Base-by-base conservation (phyloP, 225 moss, liverwort and hornwort species). In the Pseudisothecium myosuroides region DNA sequence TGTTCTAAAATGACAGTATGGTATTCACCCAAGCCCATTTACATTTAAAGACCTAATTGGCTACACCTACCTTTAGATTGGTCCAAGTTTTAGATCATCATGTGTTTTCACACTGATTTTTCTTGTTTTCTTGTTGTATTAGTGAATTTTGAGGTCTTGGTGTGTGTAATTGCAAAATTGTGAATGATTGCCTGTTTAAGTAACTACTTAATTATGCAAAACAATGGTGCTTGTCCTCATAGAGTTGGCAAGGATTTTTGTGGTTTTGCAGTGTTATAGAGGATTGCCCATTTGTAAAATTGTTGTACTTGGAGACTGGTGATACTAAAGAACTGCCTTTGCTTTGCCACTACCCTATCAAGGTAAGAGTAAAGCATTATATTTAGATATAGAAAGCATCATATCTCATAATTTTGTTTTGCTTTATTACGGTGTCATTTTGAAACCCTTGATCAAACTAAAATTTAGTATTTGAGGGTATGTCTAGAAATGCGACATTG, bases 261-360 rank as follows among this genome's bases (percentile, higher is more conserved):
- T 15, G 27, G 41, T 49, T 49, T 74, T 88, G 82, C 87, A 93
- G 91, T 28, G 31, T 36, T 60, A 66, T 55, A 67, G 60, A 86
- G 8, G 54, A 85, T 76, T 95, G 94, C 39, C 91, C 86, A 26
- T 89, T 75, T 64, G 89, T 82, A 12, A 76, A 85, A 72, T 76
- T 90, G 14, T 71, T 92, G 28, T 95, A 95, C 39, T 78, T 92
- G 56, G 91, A 95, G 90, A 94, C 91, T 1, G 92, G 94, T 11
- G 95, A 95, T 50, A 89, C 84, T 34, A 50, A 63, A 75, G 81
- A 89, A 23, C 75, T 90, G 4, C 95, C 95, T 86, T 39, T 93
- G 13, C 87, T 90, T 69, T 93, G 95, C 58, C 92, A 91, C 58
- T 94, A 95, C 39, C 95, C 94, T 88, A 90, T 95, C 28, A 94